These are phyloP conservation scores for Fragaria vesca DNA, from an alignment of 306 rosid genomes.

Conservation along the genomic window DNA sequence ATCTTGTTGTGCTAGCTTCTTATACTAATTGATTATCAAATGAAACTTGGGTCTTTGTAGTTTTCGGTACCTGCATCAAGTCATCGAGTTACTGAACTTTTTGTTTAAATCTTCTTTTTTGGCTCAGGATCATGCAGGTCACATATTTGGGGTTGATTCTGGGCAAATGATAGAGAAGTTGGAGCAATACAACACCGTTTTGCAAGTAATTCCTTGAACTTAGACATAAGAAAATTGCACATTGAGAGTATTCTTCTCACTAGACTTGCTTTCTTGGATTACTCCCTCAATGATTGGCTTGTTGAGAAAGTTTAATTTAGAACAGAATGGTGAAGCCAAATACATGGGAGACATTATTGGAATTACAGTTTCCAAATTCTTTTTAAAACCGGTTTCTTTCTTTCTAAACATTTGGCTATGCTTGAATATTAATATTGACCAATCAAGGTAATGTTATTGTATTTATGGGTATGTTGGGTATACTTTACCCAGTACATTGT, in stretches of 20 bases:
- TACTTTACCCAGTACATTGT: constrained; percentile 2
- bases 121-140: constrained; percentile 93
- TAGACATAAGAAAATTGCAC: background rate
- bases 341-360: background rate
- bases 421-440: background rate
- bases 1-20: background rate
- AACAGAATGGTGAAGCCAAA: background rate
- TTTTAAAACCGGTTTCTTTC: background rate
- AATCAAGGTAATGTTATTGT: background rate
- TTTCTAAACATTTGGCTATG: background rate
- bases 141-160: constrained; percentile 95
- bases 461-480: background rate
- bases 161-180: constrained; percentile 80
- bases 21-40: background rate
- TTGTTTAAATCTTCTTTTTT: constrained; percentile 16
- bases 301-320: background rate
- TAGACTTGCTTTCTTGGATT: constrained; percentile 9
- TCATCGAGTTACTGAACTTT: background rate
- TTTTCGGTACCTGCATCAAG: background rate
- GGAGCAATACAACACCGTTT: constrained; percentile 77
- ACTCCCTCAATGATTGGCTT: constrained; percentile 14
- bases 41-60: background rate
- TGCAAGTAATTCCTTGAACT: constrained; percentile 52
- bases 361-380: background rate
- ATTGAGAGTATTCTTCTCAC: background rate